Conservation (phyloP, 169 alveolate species). For the Neospora caninum region DNA sequence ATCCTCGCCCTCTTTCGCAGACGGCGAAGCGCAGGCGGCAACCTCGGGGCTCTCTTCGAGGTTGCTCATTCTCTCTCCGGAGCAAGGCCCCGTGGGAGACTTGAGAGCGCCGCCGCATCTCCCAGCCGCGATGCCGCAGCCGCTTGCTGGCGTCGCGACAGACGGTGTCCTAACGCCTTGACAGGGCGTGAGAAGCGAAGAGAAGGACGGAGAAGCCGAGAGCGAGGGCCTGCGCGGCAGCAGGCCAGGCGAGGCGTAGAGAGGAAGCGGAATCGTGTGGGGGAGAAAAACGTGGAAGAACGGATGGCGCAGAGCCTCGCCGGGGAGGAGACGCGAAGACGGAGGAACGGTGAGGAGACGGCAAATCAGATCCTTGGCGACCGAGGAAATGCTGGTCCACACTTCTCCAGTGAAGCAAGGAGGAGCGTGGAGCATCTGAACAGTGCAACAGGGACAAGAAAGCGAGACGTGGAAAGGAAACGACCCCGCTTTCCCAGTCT, state of each 20-base stretch:
- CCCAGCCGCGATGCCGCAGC: too few species aligned
- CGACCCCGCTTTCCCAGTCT: too few species aligned
- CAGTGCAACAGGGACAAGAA: not conserved
- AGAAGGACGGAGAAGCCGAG: not conserved
- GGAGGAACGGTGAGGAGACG: slow-evolving; percentile 34
- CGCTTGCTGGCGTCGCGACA: too few species aligned
- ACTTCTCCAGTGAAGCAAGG: not conserved
- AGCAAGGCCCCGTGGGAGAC: too few species aligned
- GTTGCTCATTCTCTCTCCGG: too few species aligned
- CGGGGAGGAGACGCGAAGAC: slow-evolving; percentile 8
- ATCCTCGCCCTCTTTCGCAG: not conserved
- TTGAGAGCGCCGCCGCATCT: too few species aligned
- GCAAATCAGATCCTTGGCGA: not conserved
- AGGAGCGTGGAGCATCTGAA: not conserved
- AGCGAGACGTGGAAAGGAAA: not conserved
- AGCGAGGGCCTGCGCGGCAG: not conserved
- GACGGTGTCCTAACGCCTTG: too few species aligned
- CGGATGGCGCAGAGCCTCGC: slow-evolving; percentile 32
- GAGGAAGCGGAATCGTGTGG: slow-evolving; percentile 21
- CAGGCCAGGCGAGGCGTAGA: slow-evolving; percentile 1
- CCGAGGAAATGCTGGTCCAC: not conserved
- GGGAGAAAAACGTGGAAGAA: slow-evolving; percentile 12
- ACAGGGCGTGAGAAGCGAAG: too few species aligned
- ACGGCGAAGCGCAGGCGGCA: too few species aligned
- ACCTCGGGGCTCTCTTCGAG: too few species aligned